Percentiles rank a stretch among this genome's conserved stretches.
These are phyloP conservation scores for Juncus inflexus DNA, from an alignment of 176 grass and related monocot genomes.

Conservation along the genomic window DNA sequence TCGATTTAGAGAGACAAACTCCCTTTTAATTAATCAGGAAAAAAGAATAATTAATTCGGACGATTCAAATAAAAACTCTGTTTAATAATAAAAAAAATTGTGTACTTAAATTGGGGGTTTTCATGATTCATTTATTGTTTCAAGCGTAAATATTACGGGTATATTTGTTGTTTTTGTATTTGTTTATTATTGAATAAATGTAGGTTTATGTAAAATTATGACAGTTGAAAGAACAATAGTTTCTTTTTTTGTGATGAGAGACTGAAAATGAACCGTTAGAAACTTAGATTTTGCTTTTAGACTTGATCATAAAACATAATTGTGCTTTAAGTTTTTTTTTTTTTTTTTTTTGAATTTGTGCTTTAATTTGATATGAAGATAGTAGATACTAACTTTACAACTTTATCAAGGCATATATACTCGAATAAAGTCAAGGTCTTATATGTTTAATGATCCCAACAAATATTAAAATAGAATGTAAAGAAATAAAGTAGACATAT, in stretches of 20 bases:
- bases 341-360: too few relatives aligned
- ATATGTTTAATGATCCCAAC: slow-evolving; percentile 11
- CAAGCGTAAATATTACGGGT: slow-evolving; percentile 23
- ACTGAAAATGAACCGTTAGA: not conserved
- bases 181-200: slow-evolving; percentile 4
- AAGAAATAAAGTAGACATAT: not conserved
- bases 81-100: slow-evolving; percentile 7
- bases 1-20: slow-evolving; percentile 61
- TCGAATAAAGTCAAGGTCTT: not conserved
- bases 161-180: slow-evolving; percentile 12
- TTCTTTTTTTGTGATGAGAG: too few relatives aligned
- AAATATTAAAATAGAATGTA: not conserved
- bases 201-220: not conserved
- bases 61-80: slow-evolving; percentile 33
- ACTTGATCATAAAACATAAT: too few relatives aligned
- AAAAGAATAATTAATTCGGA: slow-evolving; percentile 47
- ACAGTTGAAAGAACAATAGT: not conserved
- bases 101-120: slow-evolving; percentile 1
- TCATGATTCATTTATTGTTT: slow-evolving; percentile 31
- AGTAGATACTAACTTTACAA: not conserved
- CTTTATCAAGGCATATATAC: not conserved
- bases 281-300: not conserved
- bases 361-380: too few relatives aligned
- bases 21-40: slow-evolving; percentile 50
- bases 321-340: not conserved